Base-by-base conservation (phyloP, 768 basidiomycete genomes). In the Leccinum uliginosum region DNA sequence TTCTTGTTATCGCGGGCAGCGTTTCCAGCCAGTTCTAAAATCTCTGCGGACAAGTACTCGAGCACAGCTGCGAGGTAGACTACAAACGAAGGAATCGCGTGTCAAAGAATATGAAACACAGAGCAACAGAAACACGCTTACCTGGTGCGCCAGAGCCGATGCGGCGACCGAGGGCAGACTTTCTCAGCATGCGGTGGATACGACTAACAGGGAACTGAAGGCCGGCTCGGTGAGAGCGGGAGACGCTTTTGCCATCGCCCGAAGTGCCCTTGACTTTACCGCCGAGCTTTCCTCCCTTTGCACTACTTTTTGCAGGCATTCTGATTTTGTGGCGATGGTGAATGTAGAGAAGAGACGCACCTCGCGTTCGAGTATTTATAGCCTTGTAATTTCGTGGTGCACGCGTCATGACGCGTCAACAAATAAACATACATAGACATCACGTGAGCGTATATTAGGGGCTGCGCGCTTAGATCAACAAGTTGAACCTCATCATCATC, bases 41-140 rank as follows among this genome's bases (percentile, higher is more conserved):
- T 94, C 72, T 96, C 93, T 47, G 93, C 93, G 40, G 92, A 85
- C 59, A 95, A 83, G 74, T 96, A 93, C 70, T 94, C 93, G 57
- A 95, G 86, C 56, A 94, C 93, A 47, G 91, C 91, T 52, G 91
- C 93, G 62, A 94, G 86, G 75, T 95, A 95, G 48, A 95, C 91
- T 89, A 65, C 35, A n/a, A 34, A 6, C 34, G 34, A 34, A 3
- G 34, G 12, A 6, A 7, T 0, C 8, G 11, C 34, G 34, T 12
- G n/a, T 56, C 27, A 34, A 52, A 30, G n/a, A 15, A 1, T 15
- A 10, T 26, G n/a, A 11, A 24, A 15, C 7, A 70, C 76, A 24
- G 12, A 32, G 15, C 23, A 8, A 46, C 12, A 1, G 38, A 17
- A 17, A 45, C 0, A 27, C 43, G 23, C 1, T 21, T 59, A 89